Percentiles rank a stretch among this genome's conserved stretches.
These are phyloP conservation scores for Amylocarpus encephaloides DNA, from an alignment of 2,329 filamentous ascomycete species.

Conservation along the genomic window DNA sequence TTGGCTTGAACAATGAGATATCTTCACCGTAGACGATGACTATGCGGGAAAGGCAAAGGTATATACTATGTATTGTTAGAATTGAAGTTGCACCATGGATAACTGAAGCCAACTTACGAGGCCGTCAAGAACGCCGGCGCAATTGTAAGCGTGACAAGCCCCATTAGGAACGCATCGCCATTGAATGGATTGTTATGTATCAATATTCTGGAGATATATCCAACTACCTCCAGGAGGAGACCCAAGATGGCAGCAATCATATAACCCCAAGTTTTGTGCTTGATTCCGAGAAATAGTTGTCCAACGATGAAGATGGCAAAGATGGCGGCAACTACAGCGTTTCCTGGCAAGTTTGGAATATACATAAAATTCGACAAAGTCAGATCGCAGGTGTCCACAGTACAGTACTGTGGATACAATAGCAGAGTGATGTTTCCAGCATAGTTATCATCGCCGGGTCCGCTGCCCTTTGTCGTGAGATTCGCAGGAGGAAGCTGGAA, in stretches of 20 bases:
- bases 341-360: slow-evolving; percentile 49
- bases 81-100: not conserved
- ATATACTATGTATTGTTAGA: slow-evolving; percentile 36
- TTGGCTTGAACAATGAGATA: slow-evolving; percentile 41
- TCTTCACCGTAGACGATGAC: slow-evolving; percentile 47
- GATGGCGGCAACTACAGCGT: slow-evolving; percentile 45
- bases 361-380: slow-evolving; percentile 50
- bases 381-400: slow-evolving; percentile 40
- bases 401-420: slow-evolving; percentile 20
- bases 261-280: slow-evolving; percentile 51
- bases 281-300: slow-evolving; percentile 41
- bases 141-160: slow-evolving; percentile 47
- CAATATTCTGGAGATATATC: slow-evolving; percentile 47
- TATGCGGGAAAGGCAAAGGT: slow-evolving; percentile 51
- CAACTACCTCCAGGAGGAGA: slow-evolving; percentile 43
- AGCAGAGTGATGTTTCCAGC: slow-evolving; percentile 25
- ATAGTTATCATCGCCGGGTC: not conserved
- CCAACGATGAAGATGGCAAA: slow-evolving; percentile 42
- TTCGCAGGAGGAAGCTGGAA: not conserved
- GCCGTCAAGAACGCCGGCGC: slow-evolving; percentile 49
- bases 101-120: slow-evolving; percentile 26
- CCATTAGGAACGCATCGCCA: slow-evolving; percentile 47
- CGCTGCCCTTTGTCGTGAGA: slow-evolving; percentile 4
- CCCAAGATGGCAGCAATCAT: slow-evolving; percentile 44
- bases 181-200: slow-evolving; percentile 50